Conservation (phyloP, 148 eudicot genomes). For the Pouteria glomerata region DNA sequence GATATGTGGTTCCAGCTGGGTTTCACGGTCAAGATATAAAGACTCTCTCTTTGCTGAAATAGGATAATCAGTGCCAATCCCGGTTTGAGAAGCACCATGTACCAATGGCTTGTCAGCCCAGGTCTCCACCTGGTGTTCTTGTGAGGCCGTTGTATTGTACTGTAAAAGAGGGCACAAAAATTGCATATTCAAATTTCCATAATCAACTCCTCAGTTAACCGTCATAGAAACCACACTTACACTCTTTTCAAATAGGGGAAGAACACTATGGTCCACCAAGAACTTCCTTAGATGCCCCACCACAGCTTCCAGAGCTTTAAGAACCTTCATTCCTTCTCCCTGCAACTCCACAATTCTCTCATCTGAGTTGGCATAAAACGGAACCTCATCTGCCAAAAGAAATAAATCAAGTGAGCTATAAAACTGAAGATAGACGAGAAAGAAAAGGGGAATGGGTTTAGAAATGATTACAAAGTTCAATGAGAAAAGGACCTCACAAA, state of each 20-base stretch:
- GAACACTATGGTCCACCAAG: constrained; percentile 80
- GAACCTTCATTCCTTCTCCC: constrained; percentile 88
- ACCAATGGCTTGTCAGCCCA: constrained; percentile 46
- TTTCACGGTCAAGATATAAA: constrained; percentile 41
- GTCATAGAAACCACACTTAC: constrained; percentile 38
- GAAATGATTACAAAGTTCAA: too few species aligned
- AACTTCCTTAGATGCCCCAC: constrained; percentile 84
- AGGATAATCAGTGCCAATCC: constrained; percentile 37
- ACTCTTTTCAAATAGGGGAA: constrained; percentile 75
- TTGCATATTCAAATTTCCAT: not conserved
- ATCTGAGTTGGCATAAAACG: constrained; percentile 61
- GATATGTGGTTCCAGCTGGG: constrained; percentile 33
- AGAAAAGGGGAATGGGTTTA: too few species aligned
- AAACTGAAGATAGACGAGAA: not conserved
- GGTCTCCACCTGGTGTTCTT: constrained; percentile 39
- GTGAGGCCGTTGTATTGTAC: constrained; percentile 27
- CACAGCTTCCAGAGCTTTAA: constrained; percentile 70
- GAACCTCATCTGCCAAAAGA: constrained; percentile 52
- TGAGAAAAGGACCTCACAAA: too few species aligned
- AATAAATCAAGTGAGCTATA: not conserved
- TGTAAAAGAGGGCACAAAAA: constrained; percentile 14
- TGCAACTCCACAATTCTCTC: constrained; percentile 85
- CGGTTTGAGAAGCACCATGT: constrained; percentile 23
- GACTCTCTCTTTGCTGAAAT: constrained; percentile 33
- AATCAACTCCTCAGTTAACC: not conserved